phyloP scores from a whole-genome alignment of 768 basidiomycete species.

The Tylopilus subfusipes region DNA sequence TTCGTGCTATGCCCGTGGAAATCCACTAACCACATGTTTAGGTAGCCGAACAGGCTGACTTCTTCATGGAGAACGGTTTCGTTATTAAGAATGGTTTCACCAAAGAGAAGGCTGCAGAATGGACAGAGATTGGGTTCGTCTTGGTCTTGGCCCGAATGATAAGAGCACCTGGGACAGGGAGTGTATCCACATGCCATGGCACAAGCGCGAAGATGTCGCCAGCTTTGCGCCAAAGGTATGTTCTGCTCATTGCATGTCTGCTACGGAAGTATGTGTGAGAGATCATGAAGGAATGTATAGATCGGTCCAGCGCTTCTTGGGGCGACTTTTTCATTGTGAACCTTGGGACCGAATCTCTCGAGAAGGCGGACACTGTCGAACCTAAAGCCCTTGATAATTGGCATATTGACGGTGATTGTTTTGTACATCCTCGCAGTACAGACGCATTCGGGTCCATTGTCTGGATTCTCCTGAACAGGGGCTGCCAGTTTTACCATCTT shows the following conservation, averaged over 20 bases:
- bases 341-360: background rate
- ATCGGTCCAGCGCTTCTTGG: background rate
- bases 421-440: background rate
- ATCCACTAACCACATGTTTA: background rate
- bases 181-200: slow-evolving; percentile 40
- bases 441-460: background rate
- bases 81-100: slow-evolving; percentile 52
- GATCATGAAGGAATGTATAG: background rate
- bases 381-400: background rate
- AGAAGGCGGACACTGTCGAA: background rate
- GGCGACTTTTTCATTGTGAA: slow-evolving; percentile 1
- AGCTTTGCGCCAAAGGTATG: slow-evolving; percentile 50
- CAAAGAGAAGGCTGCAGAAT: slow-evolving; percentile 43
- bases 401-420: background rate
- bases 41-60: slow-evolving; percentile 46
- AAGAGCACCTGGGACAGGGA: background rate
- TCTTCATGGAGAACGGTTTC: slow-evolving; percentile 56
- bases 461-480: background rate
- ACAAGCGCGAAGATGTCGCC: slow-evolving; percentile 38
- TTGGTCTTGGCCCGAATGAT: slow-evolving; percentile 39
- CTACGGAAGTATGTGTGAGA: background rate
- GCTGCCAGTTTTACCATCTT: slow-evolving; percentile 4
- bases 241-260: background rate
- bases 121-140: slow-evolving; percentile 46
- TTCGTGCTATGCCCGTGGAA: background rate